Percentiles rank a stretch among this genome's conserved stretches.
phyloP scores from a whole-genome alignment of 306 rosid genomes.

The Vigna mungo region DNA sequence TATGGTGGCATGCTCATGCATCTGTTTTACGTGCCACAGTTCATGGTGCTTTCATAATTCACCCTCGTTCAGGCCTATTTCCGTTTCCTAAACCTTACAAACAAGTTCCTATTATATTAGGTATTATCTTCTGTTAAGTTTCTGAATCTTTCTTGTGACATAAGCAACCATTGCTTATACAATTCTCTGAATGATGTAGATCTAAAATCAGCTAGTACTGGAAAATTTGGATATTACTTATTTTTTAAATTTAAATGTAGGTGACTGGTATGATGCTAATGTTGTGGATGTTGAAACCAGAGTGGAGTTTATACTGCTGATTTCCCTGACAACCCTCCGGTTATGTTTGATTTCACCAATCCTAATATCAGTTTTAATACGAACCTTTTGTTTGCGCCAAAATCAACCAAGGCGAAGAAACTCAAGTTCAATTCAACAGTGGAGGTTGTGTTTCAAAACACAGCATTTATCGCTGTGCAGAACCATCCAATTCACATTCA shows the following conservation, averaged over 20 bases:
- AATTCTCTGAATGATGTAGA: too few species aligned
- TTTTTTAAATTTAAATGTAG: constrained; percentile 32
- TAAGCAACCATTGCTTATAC: too few species aligned
- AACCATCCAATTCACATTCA: constrained; percentile 51
- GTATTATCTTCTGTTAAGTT: constrained; percentile 18
- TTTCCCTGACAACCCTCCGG: constrained; percentile 58
- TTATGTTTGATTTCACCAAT: constrained; percentile 56
- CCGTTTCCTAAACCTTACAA: constrained; percentile 53
- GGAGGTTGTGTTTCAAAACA: constrained; percentile 67
- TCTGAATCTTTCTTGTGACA: too few species aligned
- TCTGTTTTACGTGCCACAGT: constrained; percentile 66
- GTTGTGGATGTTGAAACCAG: constrained; percentile 52
- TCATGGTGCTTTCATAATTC: constrained; percentile 64
- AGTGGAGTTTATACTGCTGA: constrained; percentile 57
- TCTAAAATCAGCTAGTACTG: background rate
- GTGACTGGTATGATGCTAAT: constrained; percentile 68
- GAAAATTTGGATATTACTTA: background rate
- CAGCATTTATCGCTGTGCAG: constrained; percentile 40
- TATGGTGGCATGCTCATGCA: constrained; percentile 79
- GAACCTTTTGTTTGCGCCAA: constrained; percentile 45
- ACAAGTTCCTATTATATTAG: constrained; percentile 60
- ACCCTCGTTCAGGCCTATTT: constrained; percentile 38
- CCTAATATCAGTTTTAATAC: background rate
- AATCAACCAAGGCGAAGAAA: constrained; percentile 60
- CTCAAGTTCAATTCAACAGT: constrained; percentile 68